Percentiles rank a stretch among this genome's conserved stretches.
Evolutionary conservation across 2,329 filamentous ascomycete genomes (phyloP).

Genomic region (Exophiala lecanii-corni): DNA sequence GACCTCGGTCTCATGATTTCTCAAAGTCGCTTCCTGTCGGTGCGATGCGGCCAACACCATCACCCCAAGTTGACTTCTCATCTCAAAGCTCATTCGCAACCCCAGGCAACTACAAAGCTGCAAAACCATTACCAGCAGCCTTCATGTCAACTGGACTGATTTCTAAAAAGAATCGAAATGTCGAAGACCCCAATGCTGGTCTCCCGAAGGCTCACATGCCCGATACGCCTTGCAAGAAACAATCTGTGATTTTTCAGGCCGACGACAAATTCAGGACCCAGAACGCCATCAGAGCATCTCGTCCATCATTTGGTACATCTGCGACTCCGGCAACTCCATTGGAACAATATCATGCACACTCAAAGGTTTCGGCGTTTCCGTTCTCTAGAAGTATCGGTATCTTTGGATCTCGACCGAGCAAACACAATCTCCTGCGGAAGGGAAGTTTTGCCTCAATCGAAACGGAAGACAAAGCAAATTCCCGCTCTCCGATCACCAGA

Average conservation of each 20-base stretch:
- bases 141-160: slow-evolving; percentile 94
- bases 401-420: slow-evolving; percentile 54
- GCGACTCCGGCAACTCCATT: slow-evolving; percentile 83
- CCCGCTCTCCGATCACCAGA: slow-evolving; percentile 52
- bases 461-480: slow-evolving; percentile 63
- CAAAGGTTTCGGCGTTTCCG: slow-evolving; percentile 60
- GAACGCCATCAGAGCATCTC: slow-evolving; percentile 59
- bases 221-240: slow-evolving; percentile 94
- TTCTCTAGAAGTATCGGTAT: slow-evolving; percentile 62
- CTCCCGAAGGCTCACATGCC: slow-evolving; percentile 68
- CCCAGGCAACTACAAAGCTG: slow-evolving; percentile 69
- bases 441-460: slow-evolving; percentile 78
- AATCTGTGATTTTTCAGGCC: slow-evolving; percentile 63
- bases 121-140: slow-evolving; percentile 71
- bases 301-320: slow-evolving; percentile 72
- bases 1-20: slow-evolving; percentile 27
- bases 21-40: slow-evolving; percentile 72
- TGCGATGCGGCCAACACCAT: slow-evolving; percentile 51
- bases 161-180: slow-evolving; percentile 85
- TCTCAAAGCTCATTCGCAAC: slow-evolving; percentile 60
- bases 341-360: slow-evolving; percentile 55
- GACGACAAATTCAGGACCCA: slow-evolving; percentile 52
- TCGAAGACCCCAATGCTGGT: slow-evolving; percentile 59
- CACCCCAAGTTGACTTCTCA: slow-evolving; percentile 28
- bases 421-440: slow-evolving; percentile 47